Conservation (phyloP, 495 filamentous ascomycete species). For the Choiromyces venosus region DNA sequence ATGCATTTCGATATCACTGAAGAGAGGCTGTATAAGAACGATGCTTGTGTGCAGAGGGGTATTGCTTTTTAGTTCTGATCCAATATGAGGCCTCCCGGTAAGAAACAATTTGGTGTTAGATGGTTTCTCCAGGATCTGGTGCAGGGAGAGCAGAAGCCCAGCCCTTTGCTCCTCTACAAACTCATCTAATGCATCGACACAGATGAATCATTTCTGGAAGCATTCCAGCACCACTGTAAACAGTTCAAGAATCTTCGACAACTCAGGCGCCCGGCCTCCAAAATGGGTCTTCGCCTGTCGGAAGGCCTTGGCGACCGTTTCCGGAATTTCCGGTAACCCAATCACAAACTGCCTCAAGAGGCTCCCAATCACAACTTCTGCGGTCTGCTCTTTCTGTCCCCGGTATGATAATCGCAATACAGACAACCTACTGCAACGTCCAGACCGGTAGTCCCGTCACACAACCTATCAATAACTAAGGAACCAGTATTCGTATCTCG, state of each 20-base stretch:
- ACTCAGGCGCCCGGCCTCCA: background rate
- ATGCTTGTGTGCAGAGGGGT: background rate
- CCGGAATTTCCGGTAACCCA: background rate
- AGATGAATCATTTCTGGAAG: background rate
- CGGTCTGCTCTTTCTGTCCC: background rate
- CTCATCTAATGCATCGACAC: background rate
- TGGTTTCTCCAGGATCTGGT: background rate
- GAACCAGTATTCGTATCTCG: no score
- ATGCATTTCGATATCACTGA: background rate
- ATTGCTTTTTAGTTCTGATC: background rate
- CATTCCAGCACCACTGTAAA: background rate
- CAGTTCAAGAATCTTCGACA: background rate
- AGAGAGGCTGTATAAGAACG: background rate
- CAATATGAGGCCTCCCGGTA: background rate
- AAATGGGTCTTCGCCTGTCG: background rate
- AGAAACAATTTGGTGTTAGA: background rate
- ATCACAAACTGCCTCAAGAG: background rate
- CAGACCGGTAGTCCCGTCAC: background rate
- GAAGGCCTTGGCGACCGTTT: background rate
- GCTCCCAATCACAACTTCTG: background rate
- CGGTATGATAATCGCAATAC: background rate
- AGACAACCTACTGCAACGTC: background rate
- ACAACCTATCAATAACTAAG: background rate
- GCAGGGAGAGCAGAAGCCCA: background rate
- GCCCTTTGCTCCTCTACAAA: background rate